phyloP scores from a whole-genome alignment of 2,329 filamentous ascomycete species.

The Xylaria sp. region DNA sequence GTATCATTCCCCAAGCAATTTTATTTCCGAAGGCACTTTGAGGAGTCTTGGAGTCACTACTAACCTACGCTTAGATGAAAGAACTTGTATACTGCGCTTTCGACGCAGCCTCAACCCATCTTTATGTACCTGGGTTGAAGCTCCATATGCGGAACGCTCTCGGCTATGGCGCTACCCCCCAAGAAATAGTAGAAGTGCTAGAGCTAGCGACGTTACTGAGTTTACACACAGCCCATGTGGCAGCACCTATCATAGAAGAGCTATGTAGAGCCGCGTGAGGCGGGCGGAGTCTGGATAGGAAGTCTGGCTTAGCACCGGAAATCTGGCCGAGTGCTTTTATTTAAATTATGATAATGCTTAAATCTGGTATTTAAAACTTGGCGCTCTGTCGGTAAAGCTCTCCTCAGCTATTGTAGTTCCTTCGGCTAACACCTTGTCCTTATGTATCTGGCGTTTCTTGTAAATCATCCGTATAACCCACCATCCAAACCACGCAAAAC shows the following conservation, averaged over 20 bases:
- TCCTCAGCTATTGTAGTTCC: conserved; percentile 60
- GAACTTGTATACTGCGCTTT: conserved; percentile 61
- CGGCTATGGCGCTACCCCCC: conserved; percentile 56
- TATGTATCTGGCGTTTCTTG: conserved; percentile 45
- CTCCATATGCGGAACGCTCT: conserved; percentile 61
- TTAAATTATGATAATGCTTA: conserved; percentile 2
- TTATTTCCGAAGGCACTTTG: neutral
- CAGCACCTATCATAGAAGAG: conserved; percentile 47
- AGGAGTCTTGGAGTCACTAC: neutral
- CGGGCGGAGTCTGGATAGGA: neutral
- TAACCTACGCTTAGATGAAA: conserved; percentile 48
- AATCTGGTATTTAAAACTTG: conserved; percentile 62
- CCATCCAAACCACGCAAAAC: conserved; percentile 52
- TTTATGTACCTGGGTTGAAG: conserved; percentile 58
- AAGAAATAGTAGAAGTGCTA: conserved; percentile 60
- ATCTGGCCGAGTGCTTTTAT: neutral
- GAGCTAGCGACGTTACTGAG: conserved; percentile 54
- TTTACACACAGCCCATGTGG: conserved; percentile 47
- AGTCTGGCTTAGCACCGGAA: neutral
- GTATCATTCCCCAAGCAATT: conserved; percentile 35
- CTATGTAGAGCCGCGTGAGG: conserved; percentile 10
- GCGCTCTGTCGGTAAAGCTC: conserved; percentile 59
- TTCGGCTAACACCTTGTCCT: conserved; percentile 46
- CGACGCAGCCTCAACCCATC: conserved; percentile 58
- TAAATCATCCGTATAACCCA: conserved; percentile 51